A percentile compares a stretch with the other conserved stretches of the same genome.
phyloP scores from a whole-genome alignment of 148 eudicot genomes.

The Cornus suecica region DNA sequence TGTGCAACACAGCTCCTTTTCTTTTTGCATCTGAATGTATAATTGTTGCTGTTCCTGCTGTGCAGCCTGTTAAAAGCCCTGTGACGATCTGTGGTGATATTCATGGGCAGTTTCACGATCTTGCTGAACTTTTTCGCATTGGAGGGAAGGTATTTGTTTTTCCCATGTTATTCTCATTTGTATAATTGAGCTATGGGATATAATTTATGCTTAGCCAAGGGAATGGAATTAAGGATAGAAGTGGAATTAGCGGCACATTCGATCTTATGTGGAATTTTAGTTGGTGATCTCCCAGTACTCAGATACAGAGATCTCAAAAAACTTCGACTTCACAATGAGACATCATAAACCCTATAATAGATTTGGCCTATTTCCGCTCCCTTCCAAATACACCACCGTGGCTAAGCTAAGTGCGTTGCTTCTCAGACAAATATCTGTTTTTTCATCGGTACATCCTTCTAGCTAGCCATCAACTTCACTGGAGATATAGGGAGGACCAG shows the following conservation, averaged over 20 bases:
- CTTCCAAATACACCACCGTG: too few species aligned
- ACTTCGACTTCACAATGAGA: too few species aligned
- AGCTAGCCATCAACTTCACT: too few species aligned
- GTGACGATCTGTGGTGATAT: conserved; percentile 14
- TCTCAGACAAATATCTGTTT: too few species aligned
- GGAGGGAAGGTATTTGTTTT: conserved; percentile 19
- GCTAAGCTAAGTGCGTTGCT: too few species aligned
- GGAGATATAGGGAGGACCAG: too few species aligned
- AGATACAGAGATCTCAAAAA: too few species aligned
- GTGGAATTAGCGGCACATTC: background rate
- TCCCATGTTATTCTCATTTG: background rate
- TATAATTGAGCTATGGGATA: background rate
- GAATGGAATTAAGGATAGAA: background rate
- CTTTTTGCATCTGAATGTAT: background rate
- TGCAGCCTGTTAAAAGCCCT: conserved; percentile 45
- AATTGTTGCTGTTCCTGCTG: background rate
- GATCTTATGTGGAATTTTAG: background rate
- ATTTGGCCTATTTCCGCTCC: too few species aligned
- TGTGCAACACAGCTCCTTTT: too few species aligned
- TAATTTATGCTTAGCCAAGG: background rate
- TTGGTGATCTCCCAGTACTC: too few species aligned
- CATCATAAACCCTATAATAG: too few species aligned
- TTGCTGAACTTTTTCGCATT: conserved; percentile 15
- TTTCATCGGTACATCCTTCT: too few species aligned
- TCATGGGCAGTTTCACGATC: conserved; percentile 17